phyloP scores from a whole-genome alignment of 352 stramenopile species.

The Pythium sp. region DNA sequence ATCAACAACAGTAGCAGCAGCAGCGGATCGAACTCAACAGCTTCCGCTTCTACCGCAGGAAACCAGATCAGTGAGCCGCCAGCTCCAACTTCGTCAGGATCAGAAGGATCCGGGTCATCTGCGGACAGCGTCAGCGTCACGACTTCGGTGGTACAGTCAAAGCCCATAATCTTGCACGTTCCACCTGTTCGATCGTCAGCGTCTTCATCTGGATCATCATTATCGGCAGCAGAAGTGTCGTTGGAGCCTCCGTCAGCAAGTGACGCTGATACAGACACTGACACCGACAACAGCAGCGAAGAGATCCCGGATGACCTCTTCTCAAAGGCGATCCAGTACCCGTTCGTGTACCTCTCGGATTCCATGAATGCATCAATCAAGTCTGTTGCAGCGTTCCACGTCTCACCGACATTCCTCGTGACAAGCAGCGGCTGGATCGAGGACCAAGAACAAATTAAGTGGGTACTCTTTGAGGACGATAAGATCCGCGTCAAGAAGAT shows the following conservation, averaged over 20 bases:
- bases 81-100: neutral
- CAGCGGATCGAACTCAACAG: neutral
- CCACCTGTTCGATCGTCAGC: neutral
- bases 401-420: neutral
- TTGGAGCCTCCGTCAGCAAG: neutral
- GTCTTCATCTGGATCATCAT: neutral
- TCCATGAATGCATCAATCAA: neutral
- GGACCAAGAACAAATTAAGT: neutral
- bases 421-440: slow-evolving; percentile 1
- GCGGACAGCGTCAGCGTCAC: too few species aligned
- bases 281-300: neutral
- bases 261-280: neutral
- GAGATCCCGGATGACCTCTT: neutral
- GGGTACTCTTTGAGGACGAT: slow-evolving; percentile 2
- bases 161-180: neutral
- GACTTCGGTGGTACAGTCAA: neutral
- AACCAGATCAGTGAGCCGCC: neutral
- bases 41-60: neutral
- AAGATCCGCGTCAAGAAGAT: neutral
- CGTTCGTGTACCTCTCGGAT: slow-evolving; percentile 5
- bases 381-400: slow-evolving; percentile 2
- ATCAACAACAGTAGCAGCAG: neutral
- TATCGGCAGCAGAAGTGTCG: neutral
- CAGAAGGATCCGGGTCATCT: neutral
- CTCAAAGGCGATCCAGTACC: neutral